These are phyloP conservation scores for Pestalotiopsis sp. DNA, from an alignment of 2,329 filamentous ascomycete genomes.

Conservation along the genomic window DNA sequence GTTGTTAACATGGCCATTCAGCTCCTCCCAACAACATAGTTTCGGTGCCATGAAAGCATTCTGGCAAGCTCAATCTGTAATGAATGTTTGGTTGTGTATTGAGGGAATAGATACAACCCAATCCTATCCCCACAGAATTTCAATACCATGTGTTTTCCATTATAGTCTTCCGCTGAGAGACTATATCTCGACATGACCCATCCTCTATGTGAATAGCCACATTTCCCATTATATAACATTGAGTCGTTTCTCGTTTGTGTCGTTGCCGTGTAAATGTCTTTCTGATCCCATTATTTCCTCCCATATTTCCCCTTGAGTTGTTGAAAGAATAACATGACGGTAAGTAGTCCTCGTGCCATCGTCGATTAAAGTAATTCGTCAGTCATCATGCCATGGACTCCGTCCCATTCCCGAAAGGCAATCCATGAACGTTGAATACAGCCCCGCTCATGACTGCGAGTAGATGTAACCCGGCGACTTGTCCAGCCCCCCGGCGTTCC, in stretches of 20 bases:
- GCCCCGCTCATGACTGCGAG: background rate
- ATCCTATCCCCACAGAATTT: background rate
- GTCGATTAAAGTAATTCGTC: background rate
- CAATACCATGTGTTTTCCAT: background rate
- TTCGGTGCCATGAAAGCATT: no score
- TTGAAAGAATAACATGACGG: background rate
- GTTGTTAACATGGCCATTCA: no score
- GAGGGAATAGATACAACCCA: background rate
- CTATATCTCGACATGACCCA: background rate
- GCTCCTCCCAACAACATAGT: background rate
- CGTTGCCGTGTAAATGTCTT: background rate
- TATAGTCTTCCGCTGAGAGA: background rate
- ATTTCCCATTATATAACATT: background rate
- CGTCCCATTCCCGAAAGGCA: background rate
- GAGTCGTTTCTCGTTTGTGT: background rate
- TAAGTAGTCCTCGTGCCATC: background rate
- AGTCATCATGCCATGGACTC: background rate
- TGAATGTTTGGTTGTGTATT: background rate
- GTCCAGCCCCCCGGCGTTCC: background rate
- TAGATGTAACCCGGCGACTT: background rate
- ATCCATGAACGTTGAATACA: background rate
- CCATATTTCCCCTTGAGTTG: background rate
- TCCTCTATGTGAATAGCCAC: background rate
- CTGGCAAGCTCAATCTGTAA: background rate
- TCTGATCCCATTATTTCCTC: background rate